Base-by-base conservation (phyloP, 306 rosid species). In the Lotus japonicus region DNA sequence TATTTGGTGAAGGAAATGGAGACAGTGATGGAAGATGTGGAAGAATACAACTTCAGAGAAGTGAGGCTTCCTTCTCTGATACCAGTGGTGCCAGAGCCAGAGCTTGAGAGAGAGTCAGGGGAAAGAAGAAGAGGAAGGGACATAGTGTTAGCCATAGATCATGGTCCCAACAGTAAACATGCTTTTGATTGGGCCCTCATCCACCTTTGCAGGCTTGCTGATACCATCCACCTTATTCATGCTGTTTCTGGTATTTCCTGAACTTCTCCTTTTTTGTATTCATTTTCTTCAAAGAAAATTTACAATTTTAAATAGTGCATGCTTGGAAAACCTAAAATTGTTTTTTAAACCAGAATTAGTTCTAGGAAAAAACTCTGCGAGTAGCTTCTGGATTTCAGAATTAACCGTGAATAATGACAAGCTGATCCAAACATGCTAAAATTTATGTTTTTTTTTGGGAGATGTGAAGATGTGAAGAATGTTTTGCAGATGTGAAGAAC, bases 181-280 rank as follows among this genome's bases (percentile, higher is more conserved):
- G 98, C 96, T 14, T 88, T 92, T n/a, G 94, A 92, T 78, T 92
- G 98, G 98, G 90, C 90, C 28, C 82, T 92, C 31, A 71, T 79
- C 63, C 98, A 92, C 60, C 70, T 92, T 48, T 83, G 85, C 63
- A 71, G 97, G 67, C 88, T 86, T 26, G 91, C 94, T 7, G 98
- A 92, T 11, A 92, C 96, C n/a, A 11, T 90, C 74, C 94, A 88
- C 79, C 96, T 92, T 4, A 16, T 88, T 70, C 97, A 90, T 42
- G 90, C 83, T 11, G 97, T 92, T 80, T 85, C 97, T 45, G 91
- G 98, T 88, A 57, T 33, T 72, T 33, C 1, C n/a, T 0, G 2
- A 0, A 4, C 18, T 19, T 11, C 3, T 0, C 26, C 4, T 14
- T 14, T 2, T 8, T 14, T 0, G 7, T 2, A 26, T 21, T 21